Conservation (phyloP, 139 green algal species). For the Zygnema circumcarinatum region DNA sequence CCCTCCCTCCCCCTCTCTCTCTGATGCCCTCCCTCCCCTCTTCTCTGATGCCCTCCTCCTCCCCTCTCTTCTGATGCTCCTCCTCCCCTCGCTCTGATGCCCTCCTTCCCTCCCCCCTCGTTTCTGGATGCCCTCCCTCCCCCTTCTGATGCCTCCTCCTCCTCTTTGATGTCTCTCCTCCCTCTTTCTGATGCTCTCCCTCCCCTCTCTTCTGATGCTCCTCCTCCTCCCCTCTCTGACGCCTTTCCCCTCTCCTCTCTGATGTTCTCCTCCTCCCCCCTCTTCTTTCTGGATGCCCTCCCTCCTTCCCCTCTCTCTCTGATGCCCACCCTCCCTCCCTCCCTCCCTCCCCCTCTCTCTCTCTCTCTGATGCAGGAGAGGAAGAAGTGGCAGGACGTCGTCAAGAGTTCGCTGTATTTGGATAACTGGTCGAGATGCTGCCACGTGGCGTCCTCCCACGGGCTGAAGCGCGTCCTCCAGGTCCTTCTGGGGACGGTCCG, state of each 20-base stretch:
- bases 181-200: neutral
- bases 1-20: neutral
- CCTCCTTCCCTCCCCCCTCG: too few relatives aligned
- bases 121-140: neutral
- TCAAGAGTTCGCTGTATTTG: too few relatives aligned
- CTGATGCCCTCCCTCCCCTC: too few relatives aligned
- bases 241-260: neutral
- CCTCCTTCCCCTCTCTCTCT: neutral
- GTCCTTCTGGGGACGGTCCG: neutral
- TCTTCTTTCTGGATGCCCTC: neutral
- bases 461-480: neutral
- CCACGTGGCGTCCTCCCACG: neutral
- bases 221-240: neutral
- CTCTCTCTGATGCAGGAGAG: too few relatives aligned
- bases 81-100: too few relatives aligned
- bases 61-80: too few relatives aligned
- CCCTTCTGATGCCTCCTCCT: neutral
- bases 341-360: neutral
- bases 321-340: neutral
- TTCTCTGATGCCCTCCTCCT: too few relatives aligned
- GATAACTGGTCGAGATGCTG: neutral
- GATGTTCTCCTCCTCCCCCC: neutral
- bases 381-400: too few relatives aligned
- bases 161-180: neutral
- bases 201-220: neutral